Base-by-base conservation (phyloP, 2,329 filamentous ascomycete genomes). In the Paracorniculantispora psalliotae region DNA sequence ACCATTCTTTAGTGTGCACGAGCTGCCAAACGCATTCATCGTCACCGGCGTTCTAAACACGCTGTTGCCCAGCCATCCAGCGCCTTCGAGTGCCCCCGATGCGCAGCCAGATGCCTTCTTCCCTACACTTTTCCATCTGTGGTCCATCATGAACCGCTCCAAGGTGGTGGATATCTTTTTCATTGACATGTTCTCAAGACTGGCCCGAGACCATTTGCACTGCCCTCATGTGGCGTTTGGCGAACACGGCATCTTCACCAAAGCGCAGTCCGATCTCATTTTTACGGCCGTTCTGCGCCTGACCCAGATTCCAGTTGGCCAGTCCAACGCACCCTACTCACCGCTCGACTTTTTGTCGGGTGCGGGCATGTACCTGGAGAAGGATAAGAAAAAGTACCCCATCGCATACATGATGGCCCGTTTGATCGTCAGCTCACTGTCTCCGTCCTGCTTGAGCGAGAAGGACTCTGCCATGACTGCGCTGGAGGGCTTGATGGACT, bases 81-180 rank as follows among this genome's bases (percentile, higher is more conserved):
- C 89, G 2, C 89, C 91, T 4, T 81, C 85, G 26, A 85, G 85
- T 30, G 84, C 89, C 66, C 79, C 81, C 33, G 85, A 92, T 65
- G 84, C 96, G n/a, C 87, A 92, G 65, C 93, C 94, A 1, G 88
- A 92, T 64, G 87, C 93, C 68, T 93, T 96, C 68, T 77, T 97
- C 37, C 94, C 94, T 3, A 96, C 93, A 0, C 88, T 96, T 66
- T 99, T 99, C 78, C 94, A 99, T 72, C 76, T 97, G 1, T 99
- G 94, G 94, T 94, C 92, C 1, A 80, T 97, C 44, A 86, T 97
- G 64, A 94, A 91, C 66, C 83, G 96, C 54, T 97, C 93, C 1
- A 94, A 91, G 72, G 82, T 86, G 3, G 89, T 94, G 62, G 94
- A 99, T 72, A 84, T 90, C 60, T 88, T 89, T 63, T 92, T 96